These are phyloP conservation scores for Cyphellophora attinorum DNA, from an alignment of 2,329 filamentous ascomycete species.

Conservation along the genomic window DNA sequence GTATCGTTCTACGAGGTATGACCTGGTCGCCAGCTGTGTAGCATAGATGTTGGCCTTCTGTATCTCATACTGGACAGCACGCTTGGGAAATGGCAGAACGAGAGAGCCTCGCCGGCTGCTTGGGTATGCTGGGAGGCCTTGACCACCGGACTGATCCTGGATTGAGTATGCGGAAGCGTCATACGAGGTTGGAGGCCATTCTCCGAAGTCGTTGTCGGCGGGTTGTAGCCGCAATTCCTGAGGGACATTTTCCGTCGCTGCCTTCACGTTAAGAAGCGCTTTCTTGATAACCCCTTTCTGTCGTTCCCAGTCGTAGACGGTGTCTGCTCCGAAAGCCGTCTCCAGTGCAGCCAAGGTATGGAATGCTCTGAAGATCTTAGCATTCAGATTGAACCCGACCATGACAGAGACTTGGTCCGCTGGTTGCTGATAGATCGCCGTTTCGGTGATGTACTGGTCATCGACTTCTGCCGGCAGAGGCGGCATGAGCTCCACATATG, in stretches of 20 bases:
- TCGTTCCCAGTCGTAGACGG: constrained; percentile 65
- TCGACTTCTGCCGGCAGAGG: constrained; percentile 74
- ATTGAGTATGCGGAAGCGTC: constrained; percentile 17
- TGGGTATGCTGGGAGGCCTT: constrained; percentile 1
- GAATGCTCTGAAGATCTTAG: constrained; percentile 72
- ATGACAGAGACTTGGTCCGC: constrained; percentile 59
- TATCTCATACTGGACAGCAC: constrained; percentile 65
- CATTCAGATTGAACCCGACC: constrained; percentile 71
- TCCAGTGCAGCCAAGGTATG: constrained; percentile 70
- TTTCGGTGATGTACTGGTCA: constrained; percentile 67
- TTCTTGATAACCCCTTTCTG: constrained; percentile 65
- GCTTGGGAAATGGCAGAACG: constrained; percentile 25
- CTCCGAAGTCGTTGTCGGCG: constrained; percentile 14
- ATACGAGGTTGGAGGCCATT: constrained; percentile 16
- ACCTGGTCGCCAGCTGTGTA: constrained; percentile 70
- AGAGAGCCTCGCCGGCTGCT: constrained; percentile 18
- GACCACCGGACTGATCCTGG: constrained; percentile 4
- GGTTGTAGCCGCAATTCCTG: constrained; percentile 43
- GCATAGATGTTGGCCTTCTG: constrained; percentile 86
- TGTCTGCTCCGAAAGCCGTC: constrained; percentile 69
- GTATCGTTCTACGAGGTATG: constrained; percentile 79
- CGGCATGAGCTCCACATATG: constrained; percentile 65
- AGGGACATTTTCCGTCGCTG: constrained; percentile 58
- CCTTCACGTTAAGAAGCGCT: constrained; percentile 61
- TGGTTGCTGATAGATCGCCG: constrained; percentile 62